These are phyloP conservation scores for Cyclospora cayetanensis DNA, from an alignment of 169 alveolate genomes.

Conservation along the genomic window DNA sequence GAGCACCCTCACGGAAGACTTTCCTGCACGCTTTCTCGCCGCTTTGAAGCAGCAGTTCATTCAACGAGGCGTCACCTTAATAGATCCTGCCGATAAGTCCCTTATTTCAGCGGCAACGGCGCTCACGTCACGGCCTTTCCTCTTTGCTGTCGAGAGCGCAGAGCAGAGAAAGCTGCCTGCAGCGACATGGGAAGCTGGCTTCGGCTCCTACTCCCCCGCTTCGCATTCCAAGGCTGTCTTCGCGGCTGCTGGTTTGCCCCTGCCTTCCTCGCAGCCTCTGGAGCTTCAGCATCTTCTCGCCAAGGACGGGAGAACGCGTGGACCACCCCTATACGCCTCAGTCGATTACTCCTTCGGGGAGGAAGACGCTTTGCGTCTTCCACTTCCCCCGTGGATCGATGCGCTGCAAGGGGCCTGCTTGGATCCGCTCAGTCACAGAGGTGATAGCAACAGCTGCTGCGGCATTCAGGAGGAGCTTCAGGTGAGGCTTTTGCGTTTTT, in stretches of 20 bases:
- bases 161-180: slow-evolving; percentile 28
- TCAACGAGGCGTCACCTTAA: slow-evolving; percentile 36
- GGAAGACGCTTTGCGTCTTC: slow-evolving; percentile 33
- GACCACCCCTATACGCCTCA: slow-evolving; percentile 48
- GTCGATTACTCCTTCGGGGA: slow-evolving; percentile 59
- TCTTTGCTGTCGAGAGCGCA: slow-evolving; percentile 58
- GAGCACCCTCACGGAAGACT: slow-evolving; percentile 56
- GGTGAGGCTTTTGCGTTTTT: neutral
- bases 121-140: slow-evolving; percentile 67
- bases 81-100: slow-evolving; percentile 47
- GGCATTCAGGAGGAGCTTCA: slow-evolving; percentile 69
- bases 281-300: slow-evolving; percentile 30
- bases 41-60: slow-evolving; percentile 60
- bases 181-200: slow-evolving; percentile 63
- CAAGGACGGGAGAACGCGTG: slow-evolving; percentile 9
- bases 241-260: slow-evolving; percentile 68
- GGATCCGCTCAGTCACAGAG: slow-evolving; percentile 25
- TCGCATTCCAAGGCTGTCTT: slow-evolving; percentile 63
- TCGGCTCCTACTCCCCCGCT: slow-evolving; percentile 65
- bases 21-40: slow-evolving; percentile 42
- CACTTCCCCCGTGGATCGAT: slow-evolving; percentile 59
- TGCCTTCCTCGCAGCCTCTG: slow-evolving; percentile 68
- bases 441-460: slow-evolving; percentile 68
- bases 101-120: slow-evolving; percentile 70
- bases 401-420: slow-evolving; percentile 56